Percentiles rank a stretch among this genome's conserved stretches.
Conservation (phyloP, 2,329 filamentous ascomycete species). For the Aspergillus proliferans region DNA sequence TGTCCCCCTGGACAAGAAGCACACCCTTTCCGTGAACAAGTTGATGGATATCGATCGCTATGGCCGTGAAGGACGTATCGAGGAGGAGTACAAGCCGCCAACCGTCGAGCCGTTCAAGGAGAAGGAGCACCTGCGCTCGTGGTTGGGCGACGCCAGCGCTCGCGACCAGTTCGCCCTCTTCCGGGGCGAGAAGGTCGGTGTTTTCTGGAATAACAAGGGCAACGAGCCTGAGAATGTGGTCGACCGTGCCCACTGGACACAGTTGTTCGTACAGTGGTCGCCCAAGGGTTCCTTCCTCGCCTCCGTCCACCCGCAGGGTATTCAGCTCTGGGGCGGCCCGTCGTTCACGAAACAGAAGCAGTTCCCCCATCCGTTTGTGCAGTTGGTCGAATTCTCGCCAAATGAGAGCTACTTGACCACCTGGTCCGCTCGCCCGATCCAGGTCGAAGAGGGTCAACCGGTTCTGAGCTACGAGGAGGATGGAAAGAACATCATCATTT, state of each 20-base stretch:
- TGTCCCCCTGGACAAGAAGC: constrained; percentile 89
- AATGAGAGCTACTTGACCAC: constrained; percentile 89
- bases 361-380: constrained; percentile 92
- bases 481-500: constrained; percentile 98
- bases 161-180: constrained; percentile 96
- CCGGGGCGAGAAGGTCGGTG: constrained; percentile 81
- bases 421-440: constrained; percentile 91
- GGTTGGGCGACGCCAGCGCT: constrained; percentile 80
- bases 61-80: constrained; percentile 84
- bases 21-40: constrained; percentile 94
- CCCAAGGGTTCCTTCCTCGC: constrained; percentile 89
- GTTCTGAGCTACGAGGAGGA: constrained; percentile 86
- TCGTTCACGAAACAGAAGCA: constrained; percentile 87
- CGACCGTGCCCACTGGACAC: constrained; percentile 93
- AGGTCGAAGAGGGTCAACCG: constrained; percentile 81
- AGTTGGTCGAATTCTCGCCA: constrained; percentile 93
- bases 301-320: constrained; percentile 91
- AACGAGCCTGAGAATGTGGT: constrained; percentile 82
- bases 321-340: constrained; percentile 90
- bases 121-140: constrained; percentile 91
- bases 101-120: constrained; percentile 78
- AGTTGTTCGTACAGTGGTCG: constrained; percentile 97
- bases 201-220: constrained; percentile 98
- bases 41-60: constrained; percentile 96
- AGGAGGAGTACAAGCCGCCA: constrained; percentile 82